phyloP scores from a whole-genome alignment of 140 eudicot species.

The Erigeron philadelphicus region DNA sequence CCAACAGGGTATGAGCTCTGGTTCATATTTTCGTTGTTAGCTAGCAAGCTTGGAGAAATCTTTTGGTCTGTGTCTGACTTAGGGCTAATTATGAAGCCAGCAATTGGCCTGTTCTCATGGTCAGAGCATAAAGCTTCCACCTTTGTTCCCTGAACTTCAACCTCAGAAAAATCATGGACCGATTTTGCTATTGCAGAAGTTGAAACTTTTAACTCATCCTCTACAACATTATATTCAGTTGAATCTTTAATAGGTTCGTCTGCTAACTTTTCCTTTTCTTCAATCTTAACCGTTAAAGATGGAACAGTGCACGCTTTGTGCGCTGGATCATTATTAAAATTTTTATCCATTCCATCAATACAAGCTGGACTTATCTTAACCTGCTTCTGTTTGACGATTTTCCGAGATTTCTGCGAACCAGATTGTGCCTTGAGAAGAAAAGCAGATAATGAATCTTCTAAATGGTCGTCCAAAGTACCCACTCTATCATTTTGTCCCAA shows the following conservation, averaged over 20 bases:
- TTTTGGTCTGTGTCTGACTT: conserved; percentile 22
- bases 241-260: conserved; percentile 24
- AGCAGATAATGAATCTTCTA: conserved; percentile 63
- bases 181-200: conserved; percentile 22
- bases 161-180: conserved; percentile 33
- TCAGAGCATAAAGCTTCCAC: conserved; percentile 16
- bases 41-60: conserved; percentile 15
- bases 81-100: conserved; percentile 13
- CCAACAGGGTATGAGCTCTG: conserved; percentile 22
- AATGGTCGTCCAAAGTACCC: conserved; percentile 30
- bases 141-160: conserved; percentile 26
- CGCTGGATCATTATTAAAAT: conserved; percentile 15
- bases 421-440: conserved; percentile 61
- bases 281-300: conserved; percentile 14
- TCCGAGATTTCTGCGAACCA: conserved; percentile 46
- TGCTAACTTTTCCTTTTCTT: conserved; percentile 22
- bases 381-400: conserved; percentile 33
- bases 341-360: conserved; percentile 31
- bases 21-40: conserved; percentile 16
- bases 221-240: neutral
- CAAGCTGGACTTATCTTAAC: conserved; percentile 28
- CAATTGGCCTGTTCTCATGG: conserved; percentile 15
- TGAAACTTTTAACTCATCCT: conserved; percentile 25
- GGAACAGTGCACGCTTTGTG: conserved; percentile 18
- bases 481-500: conserved; percentile 26